Conservation (phyloP, 2,329 filamentous ascomycete genomes). For the Exophiala phaeomuriformis region DNA sequence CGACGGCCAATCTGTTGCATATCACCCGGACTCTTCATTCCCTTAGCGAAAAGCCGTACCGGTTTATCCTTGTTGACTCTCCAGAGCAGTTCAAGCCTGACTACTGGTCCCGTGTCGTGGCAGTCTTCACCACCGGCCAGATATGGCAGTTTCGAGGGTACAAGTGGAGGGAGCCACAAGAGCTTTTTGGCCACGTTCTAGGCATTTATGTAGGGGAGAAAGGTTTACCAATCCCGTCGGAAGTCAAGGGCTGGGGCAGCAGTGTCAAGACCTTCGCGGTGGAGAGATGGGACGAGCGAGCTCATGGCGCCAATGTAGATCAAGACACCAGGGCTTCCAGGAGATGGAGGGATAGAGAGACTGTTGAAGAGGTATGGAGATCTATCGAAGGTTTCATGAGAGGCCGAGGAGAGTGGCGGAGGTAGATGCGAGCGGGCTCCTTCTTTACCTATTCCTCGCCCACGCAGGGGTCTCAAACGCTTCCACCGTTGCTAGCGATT, state of each 20-base stretch:
- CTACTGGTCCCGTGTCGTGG: conserved; percentile 92
- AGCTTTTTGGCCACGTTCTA: conserved; percentile 80
- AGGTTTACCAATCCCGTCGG: conserved; percentile 69
- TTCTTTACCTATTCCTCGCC: too few species aligned
- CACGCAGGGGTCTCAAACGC: too few species aligned
- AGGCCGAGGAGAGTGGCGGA: conserved; percentile 51
- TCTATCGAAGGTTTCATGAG: conserved; percentile 82
- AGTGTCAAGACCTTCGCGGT: conserved; percentile 70
- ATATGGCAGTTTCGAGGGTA: conserved; percentile 98
- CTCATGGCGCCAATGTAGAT: conserved; percentile 28
- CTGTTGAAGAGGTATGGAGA: conserved; percentile 89
- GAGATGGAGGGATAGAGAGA: conserved; percentile 81
- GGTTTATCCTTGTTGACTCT: conserved; percentile 92
- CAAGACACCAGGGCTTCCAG: conserved; percentile 37
- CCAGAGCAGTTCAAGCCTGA: conserved; percentile 95
- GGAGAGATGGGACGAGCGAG: conserved; percentile 67
- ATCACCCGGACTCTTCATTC: conserved; percentile 68
- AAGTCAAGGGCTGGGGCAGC: conserved; percentile 76
- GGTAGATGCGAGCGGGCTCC: conserved; percentile 5
- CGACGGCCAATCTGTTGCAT: conserved; percentile 72
- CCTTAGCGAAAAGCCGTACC: conserved; percentile 57
- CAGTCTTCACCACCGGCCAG: conserved; percentile 95
- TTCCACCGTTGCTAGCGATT: too few species aligned
- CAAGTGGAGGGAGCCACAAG: conserved; percentile 83
- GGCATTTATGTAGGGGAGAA: conserved; percentile 90